phyloP scores from a whole-genome alignment of 2,329 filamentous ascomycete genomes.

The Penicillium sclerotigenum region DNA sequence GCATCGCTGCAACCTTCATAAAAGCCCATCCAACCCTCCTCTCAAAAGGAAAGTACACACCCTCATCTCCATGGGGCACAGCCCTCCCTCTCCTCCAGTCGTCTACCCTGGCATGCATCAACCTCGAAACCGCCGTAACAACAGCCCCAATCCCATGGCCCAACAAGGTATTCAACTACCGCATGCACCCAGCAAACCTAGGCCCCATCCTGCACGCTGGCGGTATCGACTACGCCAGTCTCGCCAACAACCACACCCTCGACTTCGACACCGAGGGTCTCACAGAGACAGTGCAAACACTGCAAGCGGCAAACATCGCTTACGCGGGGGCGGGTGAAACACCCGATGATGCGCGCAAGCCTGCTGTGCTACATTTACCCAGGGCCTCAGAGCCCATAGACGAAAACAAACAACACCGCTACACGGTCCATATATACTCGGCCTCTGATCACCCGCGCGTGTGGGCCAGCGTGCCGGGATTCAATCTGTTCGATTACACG shows the following conservation, averaged over 20 bases:
- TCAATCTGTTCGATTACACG: constrained; percentile 40
- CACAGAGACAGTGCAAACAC: constrained; percentile 32
- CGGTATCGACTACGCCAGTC: constrained; percentile 32
- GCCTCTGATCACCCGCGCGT: constrained; percentile 38
- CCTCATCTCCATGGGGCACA: constrained; percentile 36
- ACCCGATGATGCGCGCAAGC: constrained; percentile 27
- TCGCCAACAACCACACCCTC: constrained; percentile 43
- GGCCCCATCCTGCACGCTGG: constrained; percentile 30
- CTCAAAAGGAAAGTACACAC: constrained; percentile 3
- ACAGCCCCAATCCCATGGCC: constrained; percentile 35
- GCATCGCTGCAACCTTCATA: constrained; percentile 19
- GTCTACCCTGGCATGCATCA: constrained; percentile 38
- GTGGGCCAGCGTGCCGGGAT: constrained; percentile 33
- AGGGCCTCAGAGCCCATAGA: neutral
- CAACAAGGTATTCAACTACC: constrained; percentile 41
- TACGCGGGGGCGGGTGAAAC: constrained; percentile 36
- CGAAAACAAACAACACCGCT: neutral
- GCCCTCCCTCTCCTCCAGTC: constrained; percentile 31
- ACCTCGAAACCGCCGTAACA: constrained; percentile 42
- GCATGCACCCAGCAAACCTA: constrained; percentile 41
- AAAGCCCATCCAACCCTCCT: constrained; percentile 21
- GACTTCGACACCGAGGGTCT: constrained; percentile 38
- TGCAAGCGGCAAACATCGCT: constrained; percentile 25
- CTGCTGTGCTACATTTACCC: constrained; percentile 29
- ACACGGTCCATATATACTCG: constrained; percentile 34